Evolutionary conservation across 2,329 filamentous ascomycete genomes (phyloP).

Genomic region (Aspergillus alliaceus): DNA sequence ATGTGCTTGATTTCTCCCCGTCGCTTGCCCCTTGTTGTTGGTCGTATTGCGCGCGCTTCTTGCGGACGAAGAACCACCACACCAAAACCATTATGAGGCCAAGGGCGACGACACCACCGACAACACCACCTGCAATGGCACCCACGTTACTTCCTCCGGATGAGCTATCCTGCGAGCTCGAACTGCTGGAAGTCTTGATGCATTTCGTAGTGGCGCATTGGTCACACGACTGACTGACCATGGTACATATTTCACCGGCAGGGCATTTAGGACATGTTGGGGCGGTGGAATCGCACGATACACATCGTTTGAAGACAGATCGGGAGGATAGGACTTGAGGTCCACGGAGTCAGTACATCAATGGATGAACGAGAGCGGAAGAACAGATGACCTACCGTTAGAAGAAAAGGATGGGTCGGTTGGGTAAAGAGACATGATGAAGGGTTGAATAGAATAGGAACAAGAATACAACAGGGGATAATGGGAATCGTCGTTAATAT

Average conservation of each 20-base stretch:
- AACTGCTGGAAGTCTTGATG: constrained; percentile 43
- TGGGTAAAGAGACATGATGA: constrained; percentile 30
- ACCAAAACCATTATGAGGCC: constrained; percentile 75
- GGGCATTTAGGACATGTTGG: constrained; percentile 63
- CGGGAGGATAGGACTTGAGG: constrained; percentile 19
- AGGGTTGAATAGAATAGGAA: constrained; percentile 5
- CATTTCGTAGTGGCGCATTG: constrained; percentile 61
- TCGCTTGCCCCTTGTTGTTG: constrained; percentile 46
- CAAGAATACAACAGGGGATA: constrained; percentile 6
- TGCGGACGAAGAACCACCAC: constrained; percentile 85
- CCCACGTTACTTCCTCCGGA: constrained; percentile 65
- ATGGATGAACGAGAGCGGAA: not conserved
- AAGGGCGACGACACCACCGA: constrained; percentile 78
- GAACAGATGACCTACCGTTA: constrained; percentile 19
- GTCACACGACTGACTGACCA: constrained; percentile 60
- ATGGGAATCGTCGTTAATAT: constrained; percentile 1
- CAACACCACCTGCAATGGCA: constrained; percentile 86
- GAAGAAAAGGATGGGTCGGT: constrained; percentile 20
- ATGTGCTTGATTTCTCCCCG: constrained; percentile 55
- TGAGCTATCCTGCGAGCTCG: constrained; percentile 11
- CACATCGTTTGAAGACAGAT: constrained; percentile 47
- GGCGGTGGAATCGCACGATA: constrained; percentile 53
- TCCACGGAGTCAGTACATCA: not conserved
- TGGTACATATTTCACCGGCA: constrained; percentile 57
- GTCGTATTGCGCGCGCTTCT: constrained; percentile 63